phyloP scores from a whole-genome alignment of 176 grass and related monocot species.

The Microstegium vimineum region DNA sequence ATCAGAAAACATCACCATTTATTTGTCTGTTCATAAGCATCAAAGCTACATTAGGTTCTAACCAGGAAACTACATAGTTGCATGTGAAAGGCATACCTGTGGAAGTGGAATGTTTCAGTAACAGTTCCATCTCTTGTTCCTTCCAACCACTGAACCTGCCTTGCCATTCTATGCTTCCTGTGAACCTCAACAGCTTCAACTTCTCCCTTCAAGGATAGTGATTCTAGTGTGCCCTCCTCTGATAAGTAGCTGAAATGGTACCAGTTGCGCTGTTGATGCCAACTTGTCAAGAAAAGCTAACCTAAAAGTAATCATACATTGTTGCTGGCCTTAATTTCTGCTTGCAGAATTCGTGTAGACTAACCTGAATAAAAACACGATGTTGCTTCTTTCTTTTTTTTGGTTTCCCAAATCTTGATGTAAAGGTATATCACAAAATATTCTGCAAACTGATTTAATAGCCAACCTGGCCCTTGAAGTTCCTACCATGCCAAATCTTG shows the following conservation, averaged over 20 bases:
- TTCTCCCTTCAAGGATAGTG: conserved; percentile 74
- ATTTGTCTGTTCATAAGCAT: not conserved
- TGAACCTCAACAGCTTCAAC: conserved; percentile 82
- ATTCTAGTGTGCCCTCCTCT: not conserved
- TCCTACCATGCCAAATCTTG: conserved; percentile 95
- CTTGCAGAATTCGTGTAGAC: conserved; percentile 92
- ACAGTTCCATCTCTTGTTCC: conserved; percentile 18
- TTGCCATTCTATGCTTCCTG: conserved; percentile 38
- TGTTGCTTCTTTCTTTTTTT: not conserved
- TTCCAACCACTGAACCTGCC: conserved; percentile 35
- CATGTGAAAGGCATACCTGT: not conserved
- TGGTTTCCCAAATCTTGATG: not conserved
- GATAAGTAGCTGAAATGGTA: conserved; percentile 1
- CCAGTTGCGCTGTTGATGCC: too few species aligned
- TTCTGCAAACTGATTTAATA: conserved; percentile 7
- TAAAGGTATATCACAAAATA: conserved; percentile 5
- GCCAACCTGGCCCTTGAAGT: conserved; percentile 88
- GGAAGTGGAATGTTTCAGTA: too few species aligned
- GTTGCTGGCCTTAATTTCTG: conserved; percentile 79
- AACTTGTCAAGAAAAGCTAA: too few species aligned
- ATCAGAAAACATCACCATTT: not conserved
- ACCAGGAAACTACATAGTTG: not conserved
- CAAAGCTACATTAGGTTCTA: not conserved
- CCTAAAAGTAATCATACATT: conserved; percentile 51
- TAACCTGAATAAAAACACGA: conserved; percentile 59